Evolutionary conservation across 2,329 filamentous ascomycete genomes (phyloP).

Genomic region (Colletotrichum sp.): DNA sequence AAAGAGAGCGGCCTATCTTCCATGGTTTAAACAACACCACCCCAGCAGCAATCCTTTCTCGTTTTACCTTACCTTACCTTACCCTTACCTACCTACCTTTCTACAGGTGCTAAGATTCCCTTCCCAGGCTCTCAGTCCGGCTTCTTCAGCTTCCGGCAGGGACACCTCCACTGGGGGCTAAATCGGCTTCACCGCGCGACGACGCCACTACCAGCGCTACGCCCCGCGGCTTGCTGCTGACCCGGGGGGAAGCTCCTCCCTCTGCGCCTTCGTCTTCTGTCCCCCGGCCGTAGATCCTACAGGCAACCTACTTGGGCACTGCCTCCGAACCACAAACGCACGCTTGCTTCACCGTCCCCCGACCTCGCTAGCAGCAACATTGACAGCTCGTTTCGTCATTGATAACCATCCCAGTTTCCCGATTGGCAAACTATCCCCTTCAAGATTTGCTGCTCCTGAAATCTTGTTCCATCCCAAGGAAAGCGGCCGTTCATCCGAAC

Average conservation of each 20-base stretch:
- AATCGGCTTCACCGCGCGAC: not conserved
- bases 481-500: not conserved
- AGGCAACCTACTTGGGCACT: not conserved
- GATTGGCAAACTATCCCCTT: not conserved
- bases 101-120: not conserved
- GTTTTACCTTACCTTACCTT: not conserved
- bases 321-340: not conserved
- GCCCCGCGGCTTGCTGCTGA: not conserved
- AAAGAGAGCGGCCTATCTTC: not conserved
- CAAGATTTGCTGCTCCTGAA: not conserved
- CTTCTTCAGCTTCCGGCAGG: not conserved
- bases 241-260: not conserved
- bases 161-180: not conserved
- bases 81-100: not conserved
- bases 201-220: constrained; percentile 5
- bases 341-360: not conserved
- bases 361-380: not conserved
- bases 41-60: not conserved
- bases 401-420: not conserved
- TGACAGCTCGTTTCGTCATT: not conserved
- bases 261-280: constrained; percentile 7
- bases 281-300: not conserved
- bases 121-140: not conserved
- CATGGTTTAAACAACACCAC: not conserved
- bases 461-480: not conserved